Evolutionary conservation across 495 filamentous ascomycete species (phyloP).

Genomic region (Halenospora varia): DNA sequence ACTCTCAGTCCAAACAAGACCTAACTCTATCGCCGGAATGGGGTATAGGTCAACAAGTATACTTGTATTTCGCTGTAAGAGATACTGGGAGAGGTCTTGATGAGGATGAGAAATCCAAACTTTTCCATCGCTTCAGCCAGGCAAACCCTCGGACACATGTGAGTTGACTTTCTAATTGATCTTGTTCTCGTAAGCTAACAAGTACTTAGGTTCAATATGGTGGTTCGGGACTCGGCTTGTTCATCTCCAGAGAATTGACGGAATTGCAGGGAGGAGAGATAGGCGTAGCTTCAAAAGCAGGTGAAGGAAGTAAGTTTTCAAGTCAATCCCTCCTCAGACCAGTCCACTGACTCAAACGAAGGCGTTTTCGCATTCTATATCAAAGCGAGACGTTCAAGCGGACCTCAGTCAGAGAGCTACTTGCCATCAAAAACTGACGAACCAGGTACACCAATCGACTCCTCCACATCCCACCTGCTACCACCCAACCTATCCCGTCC

Average conservation of each 20-base stretch:
- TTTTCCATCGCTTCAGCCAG: slow-evolving; percentile 77
- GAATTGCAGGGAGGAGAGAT: slow-evolving; percentile 76
- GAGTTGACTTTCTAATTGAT: slow-evolving; percentile 8
- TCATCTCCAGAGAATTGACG: slow-evolving; percentile 67
- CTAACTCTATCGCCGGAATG: slow-evolving; percentile 53
- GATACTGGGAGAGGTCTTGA: slow-evolving; percentile 72
- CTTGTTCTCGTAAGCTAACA: no score
- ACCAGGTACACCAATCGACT: not conserved
- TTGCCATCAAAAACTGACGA: not conserved
- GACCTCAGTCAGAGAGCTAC: slow-evolving; percentile 13
- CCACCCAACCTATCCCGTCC: slow-evolving; percentile 5
- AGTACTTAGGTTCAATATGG: slow-evolving; percentile 53
- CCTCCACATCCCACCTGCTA: not conserved
- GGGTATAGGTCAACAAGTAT: slow-evolving; percentile 61
- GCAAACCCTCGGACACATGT: slow-evolving; percentile 69
- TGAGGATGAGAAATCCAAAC: slow-evolving; percentile 58
- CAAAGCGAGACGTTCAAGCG: slow-evolving; percentile 46
- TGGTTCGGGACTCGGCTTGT: slow-evolving; percentile 72
- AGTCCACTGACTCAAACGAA: not conserved
- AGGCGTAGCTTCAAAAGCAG: slow-evolving; percentile 62
- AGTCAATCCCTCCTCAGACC: no score
- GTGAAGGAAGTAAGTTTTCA: slow-evolving; percentile 48
- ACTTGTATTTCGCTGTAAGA: slow-evolving; percentile 58
- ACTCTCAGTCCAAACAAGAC: slow-evolving; percentile 25
- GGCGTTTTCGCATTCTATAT: slow-evolving; percentile 75